Conservation (phyloP, 352 stramenopile genomes). For the Peronospora farinosa region DNA sequence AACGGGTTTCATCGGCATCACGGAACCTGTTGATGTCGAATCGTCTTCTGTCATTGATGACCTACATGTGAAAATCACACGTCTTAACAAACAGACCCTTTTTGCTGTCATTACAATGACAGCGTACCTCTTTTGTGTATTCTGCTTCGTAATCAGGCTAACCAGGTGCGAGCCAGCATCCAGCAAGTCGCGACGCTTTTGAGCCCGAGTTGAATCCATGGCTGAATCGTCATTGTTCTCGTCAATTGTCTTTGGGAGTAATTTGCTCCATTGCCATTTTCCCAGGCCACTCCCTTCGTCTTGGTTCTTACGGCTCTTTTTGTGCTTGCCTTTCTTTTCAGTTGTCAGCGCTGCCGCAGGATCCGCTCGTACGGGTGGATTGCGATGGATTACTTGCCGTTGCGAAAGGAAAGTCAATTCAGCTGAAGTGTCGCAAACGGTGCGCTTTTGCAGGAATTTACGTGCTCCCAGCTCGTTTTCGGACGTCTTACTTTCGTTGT, state of each 20-base stretch:
- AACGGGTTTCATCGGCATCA: slow-evolving; percentile 12
- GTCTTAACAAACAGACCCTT: not conserved
- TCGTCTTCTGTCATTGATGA: not conserved
- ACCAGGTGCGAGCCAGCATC: slow-evolving; percentile 26
- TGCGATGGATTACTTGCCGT: slow-evolving; percentile 67
- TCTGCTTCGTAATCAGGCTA: slow-evolving; percentile 30
- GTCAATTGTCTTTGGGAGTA: slow-evolving; percentile 38
- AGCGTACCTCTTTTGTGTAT: slow-evolving; percentile 22
- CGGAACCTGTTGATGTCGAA: not conserved
- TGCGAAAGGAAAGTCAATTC: slow-evolving; percentile 76
- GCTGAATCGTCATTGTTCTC: slow-evolving; percentile 10
- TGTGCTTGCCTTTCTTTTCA: slow-evolving; percentile 29
- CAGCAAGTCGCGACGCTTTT: slow-evolving; percentile 25
- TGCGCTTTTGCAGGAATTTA: slow-evolving; percentile 39
- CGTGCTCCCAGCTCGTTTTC: slow-evolving; percentile 22
- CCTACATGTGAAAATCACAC: slow-evolving; percentile 2
- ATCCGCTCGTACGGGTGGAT: slow-evolving; percentile 46
- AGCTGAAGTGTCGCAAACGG: slow-evolving; percentile 50
- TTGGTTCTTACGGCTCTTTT: slow-evolving; percentile 29
- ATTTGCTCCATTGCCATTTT: slow-evolving; percentile 59
- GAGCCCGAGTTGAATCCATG: slow-evolving; percentile 8
- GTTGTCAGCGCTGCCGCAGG: slow-evolving; percentile 9
- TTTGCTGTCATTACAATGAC: not conserved
- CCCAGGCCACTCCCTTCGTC: slow-evolving; percentile 38
- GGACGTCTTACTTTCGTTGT: slow-evolving; percentile 18